Evolutionary conservation across 1,284 basidiomycete species (phyloP), one percentile per base, ranked within the genome.

Genomic region (Moesziomyces parantarcticus): DNA sequence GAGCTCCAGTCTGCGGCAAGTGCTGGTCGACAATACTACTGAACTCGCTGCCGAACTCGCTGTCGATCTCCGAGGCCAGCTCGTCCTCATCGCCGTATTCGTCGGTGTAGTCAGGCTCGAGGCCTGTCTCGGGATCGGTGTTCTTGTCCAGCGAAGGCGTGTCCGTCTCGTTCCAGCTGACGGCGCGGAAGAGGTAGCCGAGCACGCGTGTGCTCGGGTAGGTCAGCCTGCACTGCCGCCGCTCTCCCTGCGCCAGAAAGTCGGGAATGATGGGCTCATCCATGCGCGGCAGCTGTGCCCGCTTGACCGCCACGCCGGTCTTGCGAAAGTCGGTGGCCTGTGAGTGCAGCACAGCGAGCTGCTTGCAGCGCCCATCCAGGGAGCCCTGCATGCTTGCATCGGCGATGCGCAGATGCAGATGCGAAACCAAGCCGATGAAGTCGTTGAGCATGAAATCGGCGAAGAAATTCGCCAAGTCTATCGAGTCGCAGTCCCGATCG

Each of bases 401-500:
- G 0, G 91, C 89, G 34, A 91, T 89, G 44, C 89, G 87, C 14
- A 94, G 86, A 71, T 92, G 89, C 45, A 89, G 86, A 3, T 68
- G 48, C 3, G 73, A 68, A 3, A 78, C 89, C 87, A n/a, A 89
- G 88, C 45, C 80, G 90, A 82, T 36, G 87, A 79, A 57, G 76
- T 91, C 90, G 47, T 87, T 89, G 66, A 86, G 88, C 25, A 68
- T 62, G 18, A 54, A 92, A 53, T 91, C 89, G 49, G 90, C 86
- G 16, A 92, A 88, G 77, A 92, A 92, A 32, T 90, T 88, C 0
- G 88, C 89, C 1, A 92, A 89, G 83, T 90, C 92, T 20, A 78
- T 84, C 86, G 89, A 90, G 11, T 32, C 29, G 80, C 88, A 89
- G 41, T 84, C 87, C 26, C 87, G 87, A 45, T 86, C 76, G 1